Percentiles rank a stretch among this genome's conserved stretches.
Evolutionary conservation across 2,329 filamentous ascomycete genomes (phyloP).

Genomic region (Alternaria sp.): DNA sequence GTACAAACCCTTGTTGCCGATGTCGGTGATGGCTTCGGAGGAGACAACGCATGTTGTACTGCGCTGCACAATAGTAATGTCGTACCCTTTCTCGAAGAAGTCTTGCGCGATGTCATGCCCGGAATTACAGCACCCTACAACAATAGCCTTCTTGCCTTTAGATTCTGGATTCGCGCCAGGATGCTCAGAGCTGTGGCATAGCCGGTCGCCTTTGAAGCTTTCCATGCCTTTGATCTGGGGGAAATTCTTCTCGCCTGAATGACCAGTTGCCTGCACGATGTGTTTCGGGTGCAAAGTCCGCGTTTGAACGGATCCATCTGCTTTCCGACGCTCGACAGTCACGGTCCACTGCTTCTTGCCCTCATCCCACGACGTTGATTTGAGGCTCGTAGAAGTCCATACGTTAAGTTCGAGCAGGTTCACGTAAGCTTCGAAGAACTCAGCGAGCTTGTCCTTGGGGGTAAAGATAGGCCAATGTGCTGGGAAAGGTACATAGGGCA

Average conservation of each 20-base stretch:
- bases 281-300: constrained; percentile 40
- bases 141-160: constrained; percentile 54
- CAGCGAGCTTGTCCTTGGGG: constrained; percentile 48
- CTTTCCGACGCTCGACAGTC: constrained; percentile 34
- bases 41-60: constrained; percentile 52
- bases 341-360: constrained; percentile 50
- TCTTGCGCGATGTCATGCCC: constrained; percentile 60
- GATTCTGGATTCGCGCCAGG: constrained; percentile 42
- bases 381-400: constrained; percentile 50
- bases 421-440: constrained; percentile 51
- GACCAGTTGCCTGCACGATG: constrained; percentile 43
- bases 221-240: constrained; percentile 42
- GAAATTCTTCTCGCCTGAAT: constrained; percentile 45
- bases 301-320: constrained; percentile 31
- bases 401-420: constrained; percentile 51
- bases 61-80: constrained; percentile 59
- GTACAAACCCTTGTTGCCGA: constrained; percentile 41
- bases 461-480: constrained; percentile 44
- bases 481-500: constrained; percentile 49
- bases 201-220: constrained; percentile 49
- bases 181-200: constrained; percentile 45
- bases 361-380: constrained; percentile 52
- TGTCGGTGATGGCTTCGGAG: constrained; percentile 35
- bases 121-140: constrained; percentile 60
- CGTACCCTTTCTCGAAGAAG: constrained; percentile 54